These are phyloP conservation scores for Fusarium secorum DNA, from an alignment of 2,329 filamentous ascomycete genomes.

Conservation along the genomic window DNA sequence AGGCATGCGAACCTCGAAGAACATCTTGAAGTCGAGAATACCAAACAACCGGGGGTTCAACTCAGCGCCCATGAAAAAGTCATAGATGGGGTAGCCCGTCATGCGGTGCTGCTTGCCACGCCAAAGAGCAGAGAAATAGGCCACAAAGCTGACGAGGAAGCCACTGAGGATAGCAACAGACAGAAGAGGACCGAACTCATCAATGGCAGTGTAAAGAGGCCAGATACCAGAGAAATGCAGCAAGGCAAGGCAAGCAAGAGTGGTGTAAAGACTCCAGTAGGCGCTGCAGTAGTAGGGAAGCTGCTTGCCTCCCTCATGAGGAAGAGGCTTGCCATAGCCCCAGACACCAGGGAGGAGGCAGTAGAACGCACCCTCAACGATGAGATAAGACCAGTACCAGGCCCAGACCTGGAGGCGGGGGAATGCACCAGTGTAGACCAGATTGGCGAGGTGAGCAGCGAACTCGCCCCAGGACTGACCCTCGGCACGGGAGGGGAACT, in stretches of 20 bases:
- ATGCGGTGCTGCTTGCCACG: slow-evolving; percentile 90
- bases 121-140: slow-evolving; percentile 83
- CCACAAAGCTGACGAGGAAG: slow-evolving; percentile 81
- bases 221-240: slow-evolving; percentile 87
- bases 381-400: slow-evolving; percentile 94
- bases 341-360: slow-evolving; percentile 86
- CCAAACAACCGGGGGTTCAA: slow-evolving; percentile 88
- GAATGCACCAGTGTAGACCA: slow-evolving; percentile 86
- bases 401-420: slow-evolving; percentile 83
- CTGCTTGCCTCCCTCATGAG: slow-evolving; percentile 83
- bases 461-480: slow-evolving; percentile 78
- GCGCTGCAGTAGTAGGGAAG: slow-evolving; percentile 95
- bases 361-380: slow-evolving; percentile 86
- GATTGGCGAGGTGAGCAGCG: slow-evolving; percentile 69
- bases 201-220: slow-evolving; percentile 88
- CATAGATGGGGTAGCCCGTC: slow-evolving; percentile 85
- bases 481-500: slow-evolving; percentile 71
- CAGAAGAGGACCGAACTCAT: slow-evolving; percentile 93
- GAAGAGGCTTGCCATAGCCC: slow-evolving; percentile 86
- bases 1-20: slow-evolving; percentile 89
- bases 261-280: slow-evolving; percentile 86
- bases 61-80: slow-evolving; percentile 94
- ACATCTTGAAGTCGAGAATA: slow-evolving; percentile 94
- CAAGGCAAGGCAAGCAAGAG: slow-evolving; percentile 72
- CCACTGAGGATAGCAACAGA: slow-evolving; percentile 92